Evolutionary conservation across 306 rosid species (phyloP).

Genomic region (Castanopsis chinensis): DNA sequence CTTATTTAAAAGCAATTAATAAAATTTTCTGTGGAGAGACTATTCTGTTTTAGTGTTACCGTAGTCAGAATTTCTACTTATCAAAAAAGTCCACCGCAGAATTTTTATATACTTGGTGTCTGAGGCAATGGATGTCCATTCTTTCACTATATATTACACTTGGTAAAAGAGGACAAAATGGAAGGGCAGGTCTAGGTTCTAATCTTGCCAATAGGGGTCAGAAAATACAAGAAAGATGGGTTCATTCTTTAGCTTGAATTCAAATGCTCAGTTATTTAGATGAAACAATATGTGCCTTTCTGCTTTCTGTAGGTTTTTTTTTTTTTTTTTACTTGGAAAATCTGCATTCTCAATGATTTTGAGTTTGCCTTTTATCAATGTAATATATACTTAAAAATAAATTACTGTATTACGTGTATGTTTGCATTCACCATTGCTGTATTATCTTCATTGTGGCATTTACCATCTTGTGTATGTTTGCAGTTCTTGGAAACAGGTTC

Average conservation of each 20-base stretch:
- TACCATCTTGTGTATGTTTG: constrained; percentile 21
- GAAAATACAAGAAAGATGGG: background rate
- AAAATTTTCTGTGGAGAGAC: background rate
- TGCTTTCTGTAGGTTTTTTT: background rate
- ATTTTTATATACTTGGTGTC: background rate
- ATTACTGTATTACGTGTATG: background rate
- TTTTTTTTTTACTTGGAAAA: background rate
- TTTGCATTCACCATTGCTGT: constrained; percentile 16
- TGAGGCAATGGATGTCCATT: background rate
- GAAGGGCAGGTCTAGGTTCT: background rate
- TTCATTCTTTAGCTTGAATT: background rate
- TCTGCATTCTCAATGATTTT: background rate
- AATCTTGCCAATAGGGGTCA: background rate
- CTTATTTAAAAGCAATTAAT: background rate
- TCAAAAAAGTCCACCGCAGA: background rate
- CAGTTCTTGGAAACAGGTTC: constrained; percentile 87
- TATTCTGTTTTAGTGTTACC: background rate
- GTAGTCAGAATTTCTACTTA: too few species aligned
- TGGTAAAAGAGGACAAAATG: background rate
- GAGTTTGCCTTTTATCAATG: background rate
- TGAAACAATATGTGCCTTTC: background rate
- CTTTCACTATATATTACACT: background rate
- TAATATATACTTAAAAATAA: too few species aligned
- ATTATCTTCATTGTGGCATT: constrained; percentile 9
- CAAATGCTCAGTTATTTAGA: background rate